Evolutionary conservation across 352 stramenopile genomes (phyloP), one percentile per base, ranked within the genome.

Genomic region (Pythium dissimile): DNA sequence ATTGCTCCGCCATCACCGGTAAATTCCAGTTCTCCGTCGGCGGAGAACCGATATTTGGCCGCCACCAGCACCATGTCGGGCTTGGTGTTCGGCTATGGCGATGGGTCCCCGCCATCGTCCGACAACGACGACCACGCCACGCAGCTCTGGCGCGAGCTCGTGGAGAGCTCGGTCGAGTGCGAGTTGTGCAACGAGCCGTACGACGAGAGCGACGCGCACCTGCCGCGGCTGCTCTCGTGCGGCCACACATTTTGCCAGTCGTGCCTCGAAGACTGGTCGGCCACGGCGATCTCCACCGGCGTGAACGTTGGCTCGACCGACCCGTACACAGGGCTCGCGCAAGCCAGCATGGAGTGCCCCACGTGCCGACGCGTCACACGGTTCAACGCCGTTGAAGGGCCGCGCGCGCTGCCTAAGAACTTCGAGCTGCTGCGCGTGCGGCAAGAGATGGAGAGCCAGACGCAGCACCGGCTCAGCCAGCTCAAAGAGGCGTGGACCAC

Each of bases 171-270:
- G 42, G 73, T 94, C 60, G 84, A 94, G 67, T 94, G 84, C 60
- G 84, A 94, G 66, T 69, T 94, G 23, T 94, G 84, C 66, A 92
- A 94, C 67, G 79, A 92, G 62, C 81, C 80, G 8, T 94, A 94
- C 61, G 80, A 82, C 42, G 80, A 92, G 46, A 67, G 77, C 38
- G 71, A 82, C 51, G 72, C 73, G 41, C 84, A 91, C 55, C 71
- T 88, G 34, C 84, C 84, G 24, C 77, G 84, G 4, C 66, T 94
- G 52, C 73, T 94, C 28, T 65, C 58, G 15, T 94, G 84, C 63
- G 84, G 84, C 26, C 84, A 94, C 56, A 94, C 84, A 10, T 91
- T 92, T 56, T 94, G 84, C 61, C 80, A 94, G 76, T 81, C 68
- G 54, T 92, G 83, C 37, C 66, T 88, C 23, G 73, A 89, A 12